These are phyloP conservation scores for Pestalotiopsis sp. DNA, from an alignment of 2,329 filamentous ascomycete species.

Conservation along the genomic window DNA sequence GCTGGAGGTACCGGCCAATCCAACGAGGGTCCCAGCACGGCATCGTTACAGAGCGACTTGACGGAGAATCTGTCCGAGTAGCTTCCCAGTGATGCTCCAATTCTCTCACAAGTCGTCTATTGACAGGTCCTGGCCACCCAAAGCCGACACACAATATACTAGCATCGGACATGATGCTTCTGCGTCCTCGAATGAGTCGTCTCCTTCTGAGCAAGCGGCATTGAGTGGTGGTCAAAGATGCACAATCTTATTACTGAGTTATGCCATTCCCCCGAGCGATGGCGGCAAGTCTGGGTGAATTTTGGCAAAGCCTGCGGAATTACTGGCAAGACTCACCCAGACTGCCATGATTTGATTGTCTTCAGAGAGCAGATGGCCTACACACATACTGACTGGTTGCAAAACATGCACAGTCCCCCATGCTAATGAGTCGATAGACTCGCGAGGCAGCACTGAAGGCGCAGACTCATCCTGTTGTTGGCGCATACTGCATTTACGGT, in stretches of 20 bases:
- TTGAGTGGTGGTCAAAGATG: background rate
- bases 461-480: background rate
- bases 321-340: background rate
- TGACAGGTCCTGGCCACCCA: background rate
- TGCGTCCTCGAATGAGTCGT: too few relatives aligned
- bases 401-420: background rate
- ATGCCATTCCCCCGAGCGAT: background rate
- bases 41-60: background rate
- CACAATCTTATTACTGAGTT: background rate
- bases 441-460: background rate
- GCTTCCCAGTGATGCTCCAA: background rate
- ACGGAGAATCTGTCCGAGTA: background rate
- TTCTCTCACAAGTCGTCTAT: background rate
- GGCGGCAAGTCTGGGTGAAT: background rate
- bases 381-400: background rate
- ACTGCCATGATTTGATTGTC: background rate
- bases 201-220: too few relatives aligned
- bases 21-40: slow-evolving; percentile 1
- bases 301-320: background rate
- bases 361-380: background rate
- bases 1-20: slow-evolving; percentile 7
- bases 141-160: too few relatives aligned
- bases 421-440: background rate
- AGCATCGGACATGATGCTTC: too few relatives aligned
- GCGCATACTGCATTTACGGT: background rate